Conservation (phyloP, 164 flowering plant genomes). For the Stephania yunnanensis region DNA sequence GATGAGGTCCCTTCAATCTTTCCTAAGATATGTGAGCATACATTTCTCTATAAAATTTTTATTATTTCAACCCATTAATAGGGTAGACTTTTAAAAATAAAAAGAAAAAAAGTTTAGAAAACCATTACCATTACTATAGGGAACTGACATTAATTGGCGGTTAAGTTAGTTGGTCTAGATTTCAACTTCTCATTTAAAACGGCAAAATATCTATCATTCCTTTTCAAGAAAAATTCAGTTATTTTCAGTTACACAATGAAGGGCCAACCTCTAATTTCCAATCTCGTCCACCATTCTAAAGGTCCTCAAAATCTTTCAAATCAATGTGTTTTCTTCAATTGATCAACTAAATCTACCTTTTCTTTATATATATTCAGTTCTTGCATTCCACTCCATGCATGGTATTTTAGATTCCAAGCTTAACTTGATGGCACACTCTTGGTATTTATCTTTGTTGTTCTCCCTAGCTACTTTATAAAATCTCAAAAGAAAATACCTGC, state of each 20-base stretch:
- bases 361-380: slow-evolving; percentile 16
- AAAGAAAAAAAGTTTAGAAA: too few species aligned
- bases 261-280: not conserved
- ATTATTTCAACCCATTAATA: too few species aligned
- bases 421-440: slow-evolving; percentile 4
- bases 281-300: not conserved
- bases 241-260: not conserved
- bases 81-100: too few species aligned
- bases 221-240: not conserved
- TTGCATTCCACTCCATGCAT: slow-evolving; percentile 22
- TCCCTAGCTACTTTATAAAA: not conserved
- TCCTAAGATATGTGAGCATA: too few species aligned
- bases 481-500: not conserved
- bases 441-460: not conserved
- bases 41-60: too few species aligned
- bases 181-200: not conserved
- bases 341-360: not conserved
- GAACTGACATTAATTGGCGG: not conserved
- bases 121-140: too few species aligned
- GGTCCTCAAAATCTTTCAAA: not conserved
- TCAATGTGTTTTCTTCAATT: not conserved
- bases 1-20: too few species aligned
- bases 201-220: not conserved
- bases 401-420: not conserved
- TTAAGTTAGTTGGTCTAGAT: not conserved